phyloP scores from a whole-genome alignment of 305 asterid species.

The Rubia balearica region DNA sequence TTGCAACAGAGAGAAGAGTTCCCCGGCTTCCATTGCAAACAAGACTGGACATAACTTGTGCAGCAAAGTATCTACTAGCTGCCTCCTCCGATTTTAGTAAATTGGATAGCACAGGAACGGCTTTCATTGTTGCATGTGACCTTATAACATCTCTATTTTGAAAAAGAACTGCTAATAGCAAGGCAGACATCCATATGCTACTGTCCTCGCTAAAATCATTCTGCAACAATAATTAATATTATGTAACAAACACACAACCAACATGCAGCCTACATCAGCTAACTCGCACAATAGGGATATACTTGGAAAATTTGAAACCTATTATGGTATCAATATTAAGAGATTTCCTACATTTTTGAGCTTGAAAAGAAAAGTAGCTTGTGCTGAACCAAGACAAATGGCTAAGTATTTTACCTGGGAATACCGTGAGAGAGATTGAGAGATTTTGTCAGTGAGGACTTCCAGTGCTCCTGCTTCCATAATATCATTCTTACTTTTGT shows the following conservation, averaged over 20 bases:
- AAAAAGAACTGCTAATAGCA: slow-evolving; percentile 70
- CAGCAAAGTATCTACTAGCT: slow-evolving; percentile 89
- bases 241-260: slow-evolving; percentile 10
- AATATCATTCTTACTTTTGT: slow-evolving; percentile 61
- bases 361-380: background rate
- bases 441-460: slow-evolving; percentile 75
- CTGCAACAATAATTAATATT: slow-evolving; percentile 29
- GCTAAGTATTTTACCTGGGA: slow-evolving; percentile 42
- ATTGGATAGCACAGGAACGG: slow-evolving; percentile 79
- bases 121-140: slow-evolving; percentile 73
- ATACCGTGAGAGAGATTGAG: slow-evolving; percentile 57
- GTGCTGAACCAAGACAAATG: background rate
- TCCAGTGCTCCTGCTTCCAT: slow-evolving; percentile 95
- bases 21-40: slow-evolving; percentile 99
- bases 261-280: slow-evolving; percentile 7
- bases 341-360: background rate
- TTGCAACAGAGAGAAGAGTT: slow-evolving; percentile 97
- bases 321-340: background rate
- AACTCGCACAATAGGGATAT: background rate
- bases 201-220: slow-evolving; percentile 81
- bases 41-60: slow-evolving; percentile 91
- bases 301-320: background rate
- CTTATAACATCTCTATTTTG: slow-evolving; percentile 90
- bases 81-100: slow-evolving; percentile 83
- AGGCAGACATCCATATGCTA: slow-evolving; percentile 83